Evolutionary conservation across 2,329 filamentous ascomycete species (phyloP), one percentile per base, ranked within the genome.

Genomic region (Botryotinia narcissicola): DNA sequence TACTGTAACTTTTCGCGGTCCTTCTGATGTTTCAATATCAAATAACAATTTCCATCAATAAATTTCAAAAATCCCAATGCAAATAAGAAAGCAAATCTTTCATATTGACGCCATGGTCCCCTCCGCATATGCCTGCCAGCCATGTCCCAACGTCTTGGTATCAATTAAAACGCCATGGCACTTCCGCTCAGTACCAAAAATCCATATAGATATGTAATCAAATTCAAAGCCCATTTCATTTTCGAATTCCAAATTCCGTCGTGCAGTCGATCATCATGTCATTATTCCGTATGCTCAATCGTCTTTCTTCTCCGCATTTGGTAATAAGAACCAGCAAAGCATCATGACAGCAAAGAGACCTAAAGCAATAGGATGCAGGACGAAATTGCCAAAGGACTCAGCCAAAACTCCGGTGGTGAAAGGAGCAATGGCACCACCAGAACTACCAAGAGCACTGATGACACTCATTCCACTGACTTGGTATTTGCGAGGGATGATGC

Each of bases 391-490:
- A 57, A 82, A 80, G 66, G 80, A 80, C 75, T 86, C 84, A 6
- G 85, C 84, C 69, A 86, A 76, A 59, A 87, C 78, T 74, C 85
- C 85, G 2, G 84, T 86, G 9, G 86, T 82, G 72, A 86, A 85
- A 0, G 85, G 82, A 86, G 88, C 78, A 92, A 82, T 48, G 90
- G 90, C 82, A 85, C 92, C 92, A 0, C 92, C 92, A 4, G 89
- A 88, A 77, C 88, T 91, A 0, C 91, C 92, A 77, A 91, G 92
- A 6, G 90, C 90, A 35, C 87, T 89, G 74, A 93, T 92, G 72
- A 92, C 88, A 3, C 90, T 87, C 76, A 93, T 86, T 1, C 88
- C 87, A 60, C 87, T 89, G 29, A 91, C 86, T 75, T 90, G 88
- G 73, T 93, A 84, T 57, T 86, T 83, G 25, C 87, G 83, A 25